Evolutionary conservation across 495 filamentous ascomycete genomes (phyloP), one percentile per base, ranked within the genome.

Genomic region (Penicillium manginii): DNA sequence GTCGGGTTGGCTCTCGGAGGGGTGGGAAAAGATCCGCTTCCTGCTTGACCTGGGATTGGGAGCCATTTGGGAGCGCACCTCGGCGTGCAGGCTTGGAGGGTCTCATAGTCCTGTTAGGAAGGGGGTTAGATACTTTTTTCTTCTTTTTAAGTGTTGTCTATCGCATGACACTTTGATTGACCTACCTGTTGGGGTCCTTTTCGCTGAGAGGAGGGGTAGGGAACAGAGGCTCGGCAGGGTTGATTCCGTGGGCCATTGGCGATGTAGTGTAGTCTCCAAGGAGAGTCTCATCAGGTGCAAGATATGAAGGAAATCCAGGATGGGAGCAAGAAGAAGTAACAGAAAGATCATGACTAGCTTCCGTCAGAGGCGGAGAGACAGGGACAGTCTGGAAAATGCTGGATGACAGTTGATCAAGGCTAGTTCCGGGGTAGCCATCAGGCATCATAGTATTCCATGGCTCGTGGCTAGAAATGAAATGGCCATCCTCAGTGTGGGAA

Each of bases 111-210:
- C 77, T 80, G 42, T n/a, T 29, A 45, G 56, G 51, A 4, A 29
- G 43, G 22, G 17, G 50, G 63, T 70, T 56, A 67, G 64, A 62
- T 59, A 26, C 4, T 29, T 21, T 47, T 23, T 21, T 32, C 40
- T 5, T 10, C 2, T 22, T 48, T 19, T 2, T 14, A 14, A n/a
- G n/a, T n/a, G n/a, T n/a, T n/a, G n/a, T n/a, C n/a, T n/a, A n/a
- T n/a, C n/a, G n/a, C n/a, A n/a, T n/a, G n/a, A n/a, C n/a, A n/a
- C n/a, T n/a, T n/a, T n/a, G n/a, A n/a, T n/a, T n/a, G n/a, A 71
- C 77, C 72, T 67, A 80, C 77, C 75, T 77, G 70, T 78, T 76
- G 39, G 72, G 70, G 46, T 80, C 76, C 58, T 74, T 74, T n/a
- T 78, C 77, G 39, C 63, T 78, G 26, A 80, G 60, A 62, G 74